Percentiles rank a stretch among this genome's conserved stretches.
phyloP scores from a whole-genome alignment of 371 early-diverging fungal genomes.

The Mortierella sp. region DNA sequence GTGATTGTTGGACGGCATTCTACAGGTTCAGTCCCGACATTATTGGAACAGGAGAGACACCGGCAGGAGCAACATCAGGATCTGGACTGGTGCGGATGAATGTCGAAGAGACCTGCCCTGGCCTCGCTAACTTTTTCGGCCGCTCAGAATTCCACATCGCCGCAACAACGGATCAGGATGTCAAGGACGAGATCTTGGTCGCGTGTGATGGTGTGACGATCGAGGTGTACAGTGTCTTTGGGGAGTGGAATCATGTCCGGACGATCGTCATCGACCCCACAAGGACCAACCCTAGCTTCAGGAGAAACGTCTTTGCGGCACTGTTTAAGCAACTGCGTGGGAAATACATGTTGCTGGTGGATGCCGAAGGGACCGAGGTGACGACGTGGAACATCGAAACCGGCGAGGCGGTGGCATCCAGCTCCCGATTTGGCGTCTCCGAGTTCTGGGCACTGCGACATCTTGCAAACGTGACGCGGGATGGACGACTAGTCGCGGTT shows the following conservation, averaged over 20 bases:
- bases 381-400: constrained; percentile 4
- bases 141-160: not conserved
- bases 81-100: not conserved
- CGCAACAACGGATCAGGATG: not conserved
- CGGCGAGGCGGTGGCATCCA: not conserved
- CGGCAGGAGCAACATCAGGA: not conserved
- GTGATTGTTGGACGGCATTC: not conserved
- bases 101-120: not conserved
- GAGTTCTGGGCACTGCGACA: not conserved
- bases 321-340: not conserved
- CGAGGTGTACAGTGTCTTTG: constrained; percentile 6
- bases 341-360: not conserved
- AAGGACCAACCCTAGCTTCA: not conserved
- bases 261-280: constrained; percentile 3
- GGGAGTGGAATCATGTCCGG: not conserved
- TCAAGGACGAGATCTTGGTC: not conserved
- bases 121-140: not conserved
- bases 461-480: not conserved
- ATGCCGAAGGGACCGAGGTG: not conserved
- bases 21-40: not conserved
- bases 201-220: constrained; percentile 3
- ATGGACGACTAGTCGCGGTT: not conserved
- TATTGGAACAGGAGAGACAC: not conserved
- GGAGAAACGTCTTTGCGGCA: not conserved
- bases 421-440: not conserved